Evolutionary conservation across 805 yeast species (phyloP).

Genomic region (Tanozyma kutaoensis): DNA sequence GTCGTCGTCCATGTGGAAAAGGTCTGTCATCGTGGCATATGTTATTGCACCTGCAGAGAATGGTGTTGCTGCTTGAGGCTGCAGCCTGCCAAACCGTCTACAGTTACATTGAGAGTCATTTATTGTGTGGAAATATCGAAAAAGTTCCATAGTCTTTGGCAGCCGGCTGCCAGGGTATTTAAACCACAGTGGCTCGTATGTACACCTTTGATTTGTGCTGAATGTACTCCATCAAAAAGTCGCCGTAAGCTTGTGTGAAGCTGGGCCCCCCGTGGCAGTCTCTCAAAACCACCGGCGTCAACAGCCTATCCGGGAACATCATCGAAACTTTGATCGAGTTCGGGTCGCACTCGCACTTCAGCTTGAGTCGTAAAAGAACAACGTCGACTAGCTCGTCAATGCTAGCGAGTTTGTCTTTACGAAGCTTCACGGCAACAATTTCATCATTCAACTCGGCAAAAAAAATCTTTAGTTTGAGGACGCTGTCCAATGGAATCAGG

Average conservation of each 20-base stretch:
- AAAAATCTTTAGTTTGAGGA: conserved; percentile 7
- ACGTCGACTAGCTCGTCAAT: conserved; percentile 6
- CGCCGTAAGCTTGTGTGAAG: conserved; percentile 2
- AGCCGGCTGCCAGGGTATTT: not conserved
- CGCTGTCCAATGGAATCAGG: not conserved
- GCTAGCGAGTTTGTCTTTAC: conserved; percentile 4
- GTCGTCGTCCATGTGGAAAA: conserved; percentile 24
- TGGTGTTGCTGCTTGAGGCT: not conserved
- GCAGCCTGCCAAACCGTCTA: too few species aligned
- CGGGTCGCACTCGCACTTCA: conserved; percentile 1
- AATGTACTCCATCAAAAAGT: conserved; percentile 11
- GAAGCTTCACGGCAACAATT: conserved; percentile 6
- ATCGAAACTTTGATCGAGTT: conserved; percentile 2
- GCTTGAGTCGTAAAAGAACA: conserved; percentile 3
- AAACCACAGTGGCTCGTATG: conserved; percentile 7
- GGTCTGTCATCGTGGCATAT: conserved; percentile 14
- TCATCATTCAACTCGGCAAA: conserved; percentile 5
- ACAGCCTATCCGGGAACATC: conserved; percentile 4
- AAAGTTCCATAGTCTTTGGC: not conserved
- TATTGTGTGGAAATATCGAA: not conserved
- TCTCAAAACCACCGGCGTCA: conserved; percentile 3
- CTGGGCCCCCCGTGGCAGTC: conserved; percentile 1
- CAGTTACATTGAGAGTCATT: too few species aligned
- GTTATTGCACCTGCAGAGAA: conserved; percentile 1
- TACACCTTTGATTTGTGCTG: conserved; percentile 9